A percentile compares a stretch with the other conserved stretches of the same genome.
Conservation (phyloP, 2,329 filamentous ascomycete species). For the Pyrenophora teres region DNA sequence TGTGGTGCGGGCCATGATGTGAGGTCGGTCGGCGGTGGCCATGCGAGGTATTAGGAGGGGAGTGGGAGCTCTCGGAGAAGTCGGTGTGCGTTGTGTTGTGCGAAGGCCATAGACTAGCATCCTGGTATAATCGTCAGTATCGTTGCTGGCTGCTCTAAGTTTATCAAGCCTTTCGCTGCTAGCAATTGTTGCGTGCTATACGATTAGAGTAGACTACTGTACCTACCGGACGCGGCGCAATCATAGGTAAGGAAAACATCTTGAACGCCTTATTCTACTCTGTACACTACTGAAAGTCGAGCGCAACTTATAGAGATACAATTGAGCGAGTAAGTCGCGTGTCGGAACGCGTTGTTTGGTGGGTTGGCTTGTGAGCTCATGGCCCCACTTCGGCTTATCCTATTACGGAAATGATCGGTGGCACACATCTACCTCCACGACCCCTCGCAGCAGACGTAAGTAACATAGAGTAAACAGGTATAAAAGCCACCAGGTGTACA, state of each 20-base stretch:
- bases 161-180: not conserved
- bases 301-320: not conserved
- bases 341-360: slow-evolving; percentile 15
- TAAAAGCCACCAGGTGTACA: too few species aligned
- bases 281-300: not conserved
- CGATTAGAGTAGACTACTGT: not conserved
- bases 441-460: too few species aligned
- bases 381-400: slow-evolving; percentile 15
- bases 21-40: slow-evolving; percentile 25
- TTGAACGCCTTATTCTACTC: not conserved
- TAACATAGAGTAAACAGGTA: too few species aligned
- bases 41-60: slow-evolving; percentile 24
- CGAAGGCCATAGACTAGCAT: slow-evolving; percentile 40
- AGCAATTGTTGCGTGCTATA: not conserved
- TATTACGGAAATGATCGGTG: not conserved
- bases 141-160: not conserved
- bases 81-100: slow-evolving; percentile 25
- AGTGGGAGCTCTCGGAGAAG: slow-evolving; percentile 24
- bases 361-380: slow-evolving; percentile 12
- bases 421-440: too few species aligned
- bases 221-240: slow-evolving; percentile 24
- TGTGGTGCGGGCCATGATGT: slow-evolving; percentile 22
- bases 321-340: slow-evolving; percentile 1
- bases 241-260: slow-evolving; percentile 27
- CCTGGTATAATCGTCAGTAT: slow-evolving; percentile 24